A percentile compares a stretch with the other conserved stretches of the same genome.
Evolutionary conservation across 2,329 filamentous ascomycete genomes (phyloP).

Genomic region (Xylariales sp.): DNA sequence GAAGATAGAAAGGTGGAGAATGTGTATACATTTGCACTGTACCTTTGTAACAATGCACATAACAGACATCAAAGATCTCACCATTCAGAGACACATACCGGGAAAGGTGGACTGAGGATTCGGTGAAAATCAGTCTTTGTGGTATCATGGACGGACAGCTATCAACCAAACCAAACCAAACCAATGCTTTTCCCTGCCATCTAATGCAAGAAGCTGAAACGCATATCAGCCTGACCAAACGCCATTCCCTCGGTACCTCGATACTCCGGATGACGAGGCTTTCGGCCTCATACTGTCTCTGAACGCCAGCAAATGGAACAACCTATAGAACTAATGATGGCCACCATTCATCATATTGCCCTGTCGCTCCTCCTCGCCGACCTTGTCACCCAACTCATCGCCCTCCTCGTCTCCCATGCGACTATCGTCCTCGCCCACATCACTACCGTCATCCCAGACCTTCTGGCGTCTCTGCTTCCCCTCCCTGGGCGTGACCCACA

Average conservation of each 20-base stretch:
- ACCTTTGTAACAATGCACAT: constrained; percentile 14
- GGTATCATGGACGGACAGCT: too few species aligned
- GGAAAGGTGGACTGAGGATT: too few species aligned
- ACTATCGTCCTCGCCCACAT: constrained; percentile 83
- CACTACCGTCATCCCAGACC: constrained; percentile 83
- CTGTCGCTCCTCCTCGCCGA: neutral
- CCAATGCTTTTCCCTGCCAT: too few species aligned
- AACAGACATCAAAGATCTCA: constrained; percentile 9
- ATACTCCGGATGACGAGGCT: too few species aligned
- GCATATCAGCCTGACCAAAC: too few species aligned
- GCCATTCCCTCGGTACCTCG: too few species aligned
- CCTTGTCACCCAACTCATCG: constrained; percentile 31
- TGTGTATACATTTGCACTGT: constrained; percentile 13
- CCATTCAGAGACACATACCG: too few species aligned
- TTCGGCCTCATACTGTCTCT: neutral
- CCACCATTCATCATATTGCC: neutral
- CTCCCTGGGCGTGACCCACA: constrained; percentile 77
- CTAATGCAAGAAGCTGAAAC: too few species aligned
- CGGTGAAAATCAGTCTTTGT: too few species aligned
- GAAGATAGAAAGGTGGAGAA: constrained; percentile 2
- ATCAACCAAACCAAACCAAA: neutral
- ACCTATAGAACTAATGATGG: neutral
- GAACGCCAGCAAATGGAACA: neutral
- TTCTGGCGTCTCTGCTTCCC: constrained; percentile 69
- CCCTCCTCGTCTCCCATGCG: constrained; percentile 70